Percentiles rank a stretch among this genome's conserved stretches.
phyloP scores from a whole-genome alignment of 2,329 filamentous ascomycete species.

The Fusarium nygamai region DNA sequence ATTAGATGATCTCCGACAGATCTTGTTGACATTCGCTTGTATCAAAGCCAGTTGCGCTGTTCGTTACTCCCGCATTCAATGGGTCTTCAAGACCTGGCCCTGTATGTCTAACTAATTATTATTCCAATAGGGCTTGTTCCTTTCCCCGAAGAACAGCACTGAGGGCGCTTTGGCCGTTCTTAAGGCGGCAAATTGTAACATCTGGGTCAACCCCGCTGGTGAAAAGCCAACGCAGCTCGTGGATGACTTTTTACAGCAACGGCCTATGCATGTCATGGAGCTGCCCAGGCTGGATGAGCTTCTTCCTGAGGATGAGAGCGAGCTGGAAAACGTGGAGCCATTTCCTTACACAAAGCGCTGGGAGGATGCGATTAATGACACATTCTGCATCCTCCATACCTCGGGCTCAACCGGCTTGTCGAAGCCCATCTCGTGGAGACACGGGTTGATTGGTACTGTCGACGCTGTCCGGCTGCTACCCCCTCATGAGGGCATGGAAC shows the following conservation, averaged over 20 bases:
- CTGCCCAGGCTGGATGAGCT: conserved; percentile 46
- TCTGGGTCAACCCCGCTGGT: conserved; percentile 41
- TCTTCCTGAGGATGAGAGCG: conserved; percentile 15
- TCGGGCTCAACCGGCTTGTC: conserved; percentile 55
- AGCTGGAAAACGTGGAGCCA: not conserved
- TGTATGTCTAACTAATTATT: not conserved
- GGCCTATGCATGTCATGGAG: conserved; percentile 41
- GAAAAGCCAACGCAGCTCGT: conserved; percentile 33
- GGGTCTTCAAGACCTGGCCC: not conserved
- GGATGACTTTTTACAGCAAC: conserved; percentile 36
- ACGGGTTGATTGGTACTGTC: conserved; percentile 47
- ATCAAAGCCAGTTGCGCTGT: conserved; percentile 49
- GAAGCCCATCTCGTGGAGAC: conserved; percentile 51
- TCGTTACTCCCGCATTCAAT: not conserved
- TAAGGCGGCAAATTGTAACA: conserved; percentile 44
- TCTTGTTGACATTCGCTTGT: conserved; percentile 45
- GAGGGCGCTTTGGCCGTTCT: conserved; percentile 48
- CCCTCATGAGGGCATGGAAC: conserved; percentile 43
- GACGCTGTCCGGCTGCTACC: conserved; percentile 51
- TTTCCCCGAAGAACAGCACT: conserved; percentile 48
- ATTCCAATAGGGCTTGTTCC: conserved; percentile 43
- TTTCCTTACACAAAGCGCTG: conserved; percentile 48
- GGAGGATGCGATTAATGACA: conserved; percentile 47
- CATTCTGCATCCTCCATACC: conserved; percentile 52
- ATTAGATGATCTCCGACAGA: conserved; percentile 45